Evolutionary conservation across 495 filamentous ascomycete species (phyloP), one percentile per base, ranked within the genome.

Genomic region (Saxophila tyrrhenica): DNA sequence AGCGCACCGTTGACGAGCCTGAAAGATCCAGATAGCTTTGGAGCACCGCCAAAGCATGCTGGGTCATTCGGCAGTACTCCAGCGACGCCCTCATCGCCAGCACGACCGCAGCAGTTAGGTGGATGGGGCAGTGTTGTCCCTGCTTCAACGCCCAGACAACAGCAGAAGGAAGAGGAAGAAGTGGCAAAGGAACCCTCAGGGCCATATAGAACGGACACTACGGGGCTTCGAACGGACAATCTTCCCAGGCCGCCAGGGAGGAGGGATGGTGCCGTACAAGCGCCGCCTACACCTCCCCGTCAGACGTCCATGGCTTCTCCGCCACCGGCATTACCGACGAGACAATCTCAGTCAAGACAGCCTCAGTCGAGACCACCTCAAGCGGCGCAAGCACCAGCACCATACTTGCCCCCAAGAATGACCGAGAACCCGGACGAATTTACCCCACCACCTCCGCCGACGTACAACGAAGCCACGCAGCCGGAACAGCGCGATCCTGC

Each of bases 11-110:
- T 94, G n/a, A 77, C 81, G 2, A 74, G 84, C 1, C 74, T 98
- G 19, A 83, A 84, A 62, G 92, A 98, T 66, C 91, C 92, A 1
- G 65, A 79, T 0, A 76, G 82, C 13, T 96, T 98, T 66, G 88
- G 78, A 2, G 87, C 91, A 32, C 91, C 91, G 20, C 91, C 91
- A 2, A 94, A 84, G 58, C 19, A n/a, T 21, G 76, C 79, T 68
- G 32, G 29, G 5, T 5, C 13, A 35, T 13, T 7, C 29, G 54
- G 20, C 29, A 43, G 17, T 35, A 22, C 24, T 11, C 16, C 52
- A 11, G 39, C 49, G 5, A 15, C 52, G 13, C 39, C 50, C 25
- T 41, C 24, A 2, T 16, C 22, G 9, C 42, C 48, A 50, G 21
- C 41, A 19, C 32, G 39, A 24, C 24, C 47, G 25, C 22, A 32